phyloP scores from a whole-genome alignment of 805 yeast species.

The Cyberlindnera misumaiensis region DNA sequence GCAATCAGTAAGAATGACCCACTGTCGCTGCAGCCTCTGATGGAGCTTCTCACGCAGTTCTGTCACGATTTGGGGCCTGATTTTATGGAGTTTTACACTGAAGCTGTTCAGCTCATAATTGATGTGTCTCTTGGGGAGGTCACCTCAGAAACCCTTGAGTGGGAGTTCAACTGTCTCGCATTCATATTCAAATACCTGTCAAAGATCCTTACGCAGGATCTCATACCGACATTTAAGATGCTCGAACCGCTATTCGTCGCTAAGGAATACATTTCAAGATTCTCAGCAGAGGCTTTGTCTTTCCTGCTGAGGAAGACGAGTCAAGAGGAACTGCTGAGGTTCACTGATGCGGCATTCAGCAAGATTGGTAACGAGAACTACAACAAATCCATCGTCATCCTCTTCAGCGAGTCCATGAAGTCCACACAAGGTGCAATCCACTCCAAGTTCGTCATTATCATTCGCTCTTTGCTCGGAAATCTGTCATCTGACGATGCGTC shows the following conservation, averaged over 20 bases:
- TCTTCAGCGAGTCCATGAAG: conserved; percentile 69
- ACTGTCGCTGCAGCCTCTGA: conserved; percentile 68
- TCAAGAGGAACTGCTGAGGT: conserved; percentile 35
- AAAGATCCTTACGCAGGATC: conserved; percentile 51
- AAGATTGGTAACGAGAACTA: conserved; percentile 34
- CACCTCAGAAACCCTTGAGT: conserved; percentile 60
- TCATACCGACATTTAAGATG: conserved; percentile 60
- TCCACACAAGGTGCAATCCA: conserved; percentile 70
- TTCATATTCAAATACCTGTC: conserved; percentile 85
- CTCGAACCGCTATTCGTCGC: conserved; percentile 59
- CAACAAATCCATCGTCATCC: conserved; percentile 51
- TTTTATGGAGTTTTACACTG: conserved; percentile 62
- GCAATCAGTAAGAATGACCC: conserved; percentile 53
- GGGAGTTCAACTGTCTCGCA: conserved; percentile 80
- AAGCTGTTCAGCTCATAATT: conserved; percentile 45
- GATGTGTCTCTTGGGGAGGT: conserved; percentile 41
- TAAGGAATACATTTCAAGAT: conserved; percentile 65
- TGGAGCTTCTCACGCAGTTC: conserved; percentile 78
- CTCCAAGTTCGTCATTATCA: conserved; percentile 53
- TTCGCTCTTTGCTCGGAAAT: conserved; percentile 37
- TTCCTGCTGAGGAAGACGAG: conserved; percentile 69
- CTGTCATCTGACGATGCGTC: conserved; percentile 19
- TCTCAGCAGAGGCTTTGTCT: conserved; percentile 87
- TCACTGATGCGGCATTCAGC: conserved; percentile 39
- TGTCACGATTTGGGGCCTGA: conserved; percentile 92